Conservation (phyloP, 345 rosid species). For the Arabidopsis arenosa region DNA sequence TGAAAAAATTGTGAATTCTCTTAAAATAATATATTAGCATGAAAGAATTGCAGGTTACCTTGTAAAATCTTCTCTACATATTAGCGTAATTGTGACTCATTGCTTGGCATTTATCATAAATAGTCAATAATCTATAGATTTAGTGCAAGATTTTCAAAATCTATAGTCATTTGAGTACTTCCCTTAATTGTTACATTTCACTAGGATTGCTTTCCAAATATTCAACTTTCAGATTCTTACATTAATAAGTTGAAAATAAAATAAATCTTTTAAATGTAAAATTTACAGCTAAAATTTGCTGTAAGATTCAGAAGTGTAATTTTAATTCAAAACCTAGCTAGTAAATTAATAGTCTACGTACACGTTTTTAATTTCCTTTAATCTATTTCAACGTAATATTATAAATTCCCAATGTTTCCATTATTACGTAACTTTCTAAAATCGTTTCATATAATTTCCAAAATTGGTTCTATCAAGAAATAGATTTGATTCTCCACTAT, state of each 20-base stretch:
- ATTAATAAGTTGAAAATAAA: not conserved
- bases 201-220: constrained; percentile 1
- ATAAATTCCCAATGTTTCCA: not conserved
- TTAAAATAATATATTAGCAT: not conserved
- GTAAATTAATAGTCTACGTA: not conserved
- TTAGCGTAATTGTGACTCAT: not conserved
- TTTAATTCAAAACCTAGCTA: not conserved
- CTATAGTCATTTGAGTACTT: not conserved
- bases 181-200: not conserved
- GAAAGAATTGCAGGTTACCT: not conserved
- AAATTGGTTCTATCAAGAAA: not conserved
- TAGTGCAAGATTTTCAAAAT: not conserved
- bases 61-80: not conserved
- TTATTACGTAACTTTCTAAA: constrained; percentile 5
- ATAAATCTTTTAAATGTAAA: not conserved
- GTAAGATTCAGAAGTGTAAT: constrained; percentile 5
- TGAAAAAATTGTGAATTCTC: not conserved
- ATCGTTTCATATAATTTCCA: not conserved
- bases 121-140: not conserved
- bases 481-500: constrained; percentile 22
- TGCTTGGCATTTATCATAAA: not conserved
- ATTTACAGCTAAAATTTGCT: not conserved
- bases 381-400: not conserved
- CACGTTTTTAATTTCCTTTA: constrained; percentile 23
- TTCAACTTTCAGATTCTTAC: not conserved